phyloP scores from a whole-genome alignment of 345 rosid species.

The Salix caprea region DNA sequence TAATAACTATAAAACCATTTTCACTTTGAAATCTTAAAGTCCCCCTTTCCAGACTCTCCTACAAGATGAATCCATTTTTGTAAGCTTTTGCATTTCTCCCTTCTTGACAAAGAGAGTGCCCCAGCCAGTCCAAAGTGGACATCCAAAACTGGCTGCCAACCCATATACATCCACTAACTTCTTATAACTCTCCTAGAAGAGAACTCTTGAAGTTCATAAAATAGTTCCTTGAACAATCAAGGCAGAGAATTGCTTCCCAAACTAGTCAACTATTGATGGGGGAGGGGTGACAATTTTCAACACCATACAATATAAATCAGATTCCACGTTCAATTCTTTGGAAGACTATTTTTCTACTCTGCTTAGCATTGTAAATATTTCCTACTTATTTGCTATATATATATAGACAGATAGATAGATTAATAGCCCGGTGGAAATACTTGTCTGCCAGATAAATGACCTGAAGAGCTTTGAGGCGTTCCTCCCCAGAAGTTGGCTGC shows the following conservation, averaged over 20 bases:
- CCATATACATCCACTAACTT: background rate
- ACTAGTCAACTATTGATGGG: background rate
- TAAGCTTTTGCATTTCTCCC: background rate
- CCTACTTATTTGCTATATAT: too few species aligned
- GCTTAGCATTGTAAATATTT: too few species aligned
- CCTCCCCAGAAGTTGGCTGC: conserved; percentile 46
- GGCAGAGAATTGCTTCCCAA: background rate
- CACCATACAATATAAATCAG: too few species aligned
- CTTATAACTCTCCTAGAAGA: background rate
- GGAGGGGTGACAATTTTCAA: background rate
- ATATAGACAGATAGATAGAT: too few species aligned
- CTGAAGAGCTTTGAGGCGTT: conserved; percentile 59
- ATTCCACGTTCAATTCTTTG: too few species aligned
- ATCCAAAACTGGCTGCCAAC: background rate
- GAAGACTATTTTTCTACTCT: too few species aligned
- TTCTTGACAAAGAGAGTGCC: background rate
- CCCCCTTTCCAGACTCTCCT: background rate
- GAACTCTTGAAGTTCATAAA: background rate
- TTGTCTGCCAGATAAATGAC: background rate
- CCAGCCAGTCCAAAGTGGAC: background rate
- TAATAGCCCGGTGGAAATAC: too few species aligned
- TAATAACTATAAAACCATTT: background rate
- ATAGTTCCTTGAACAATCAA: background rate
- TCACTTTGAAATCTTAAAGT: background rate
- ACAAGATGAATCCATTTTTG: background rate